Conservation (phyloP, 495 filamentous ascomycete species). For the Penicillium macrosclerotiorum region DNA sequence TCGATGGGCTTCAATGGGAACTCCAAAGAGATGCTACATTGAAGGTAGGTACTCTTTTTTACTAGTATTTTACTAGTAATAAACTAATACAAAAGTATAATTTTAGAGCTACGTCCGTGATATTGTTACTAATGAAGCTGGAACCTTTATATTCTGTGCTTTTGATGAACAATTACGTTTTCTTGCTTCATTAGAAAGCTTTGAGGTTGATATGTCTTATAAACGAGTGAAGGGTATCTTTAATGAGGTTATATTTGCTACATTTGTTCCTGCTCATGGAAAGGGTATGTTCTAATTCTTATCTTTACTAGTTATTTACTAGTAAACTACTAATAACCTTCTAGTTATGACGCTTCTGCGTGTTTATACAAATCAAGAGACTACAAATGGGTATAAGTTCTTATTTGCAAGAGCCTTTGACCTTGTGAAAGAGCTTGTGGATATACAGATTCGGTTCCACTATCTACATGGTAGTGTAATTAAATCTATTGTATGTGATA, state of each 20-base stretch:
- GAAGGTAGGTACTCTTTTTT: not conserved
- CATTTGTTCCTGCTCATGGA: not conserved
- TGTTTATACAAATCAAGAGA: not conserved
- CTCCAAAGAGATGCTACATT: not conserved
- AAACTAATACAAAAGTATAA: not conserved
- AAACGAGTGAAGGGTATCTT: constrained; percentile 1
- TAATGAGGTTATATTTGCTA: constrained; percentile 3
- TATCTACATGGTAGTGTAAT: not conserved
- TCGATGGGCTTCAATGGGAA: not conserved
- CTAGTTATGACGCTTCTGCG: not conserved
- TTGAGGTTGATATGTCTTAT: not conserved
- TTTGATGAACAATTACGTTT: not conserved
- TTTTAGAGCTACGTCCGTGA: not conserved
- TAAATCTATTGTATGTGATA: not conserved
- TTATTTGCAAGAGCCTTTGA: not conserved
- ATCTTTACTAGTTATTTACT: not conserved
- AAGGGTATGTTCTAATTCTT: not conserved
- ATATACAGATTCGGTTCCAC: not conserved
- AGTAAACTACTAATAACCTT: not conserved
- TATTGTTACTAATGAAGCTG: not conserved
- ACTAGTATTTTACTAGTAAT: not conserved
- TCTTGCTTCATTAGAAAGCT: not conserved
- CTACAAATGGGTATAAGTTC: not conserved
- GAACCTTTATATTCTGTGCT: not conserved
- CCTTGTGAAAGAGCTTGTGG: not conserved